Base-by-base conservation (phyloP, 2,329 filamentous ascomycete genomes). In the Plectosphaerella cucumerina region DNA sequence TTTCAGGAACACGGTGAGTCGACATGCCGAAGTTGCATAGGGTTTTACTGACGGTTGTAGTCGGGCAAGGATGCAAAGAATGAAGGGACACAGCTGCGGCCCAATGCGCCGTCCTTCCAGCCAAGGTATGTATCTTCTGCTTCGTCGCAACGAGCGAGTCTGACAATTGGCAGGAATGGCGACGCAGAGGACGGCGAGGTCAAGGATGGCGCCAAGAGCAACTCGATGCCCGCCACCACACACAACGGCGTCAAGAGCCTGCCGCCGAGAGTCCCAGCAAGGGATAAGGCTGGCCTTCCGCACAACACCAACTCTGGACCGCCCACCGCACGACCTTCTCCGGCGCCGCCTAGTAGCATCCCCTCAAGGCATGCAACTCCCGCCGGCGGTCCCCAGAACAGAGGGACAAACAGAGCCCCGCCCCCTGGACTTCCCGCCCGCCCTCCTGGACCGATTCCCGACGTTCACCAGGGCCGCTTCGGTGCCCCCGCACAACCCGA, bases 181-280 rank as follows among this genome's bases (percentile, higher is more conserved):
- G 83, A 86, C 54, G 80, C 82, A 49, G 87, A 90, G 63, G 87
- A 90, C 61, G 87, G 87, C 18, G 87, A 90, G 63, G 85, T 89
- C 21, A 81, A 84, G 55, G 86, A 89, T 59, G 73, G 18, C 50
- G 51, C n/a, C 39, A 42, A 42, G 39, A 12, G 2, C 17, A 17
- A 42, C n/a, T 20, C 39, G 12, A 14, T 6, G 14, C n/a, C 35
- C 10, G 15, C 3, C 48, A 26, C 49, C 44, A 17, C 41, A 43
- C 42, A 44, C 14, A 44, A 26, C 42, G 21, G 18, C 14, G 22
- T 11, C 42, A 44, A 20, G 18, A 20, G 10, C 47, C n/a, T 37
- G 37, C 34, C 47, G 34, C 37, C 37, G 21, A n/a, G 37, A 20
- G 8, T 41, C n/a, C 37, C 37, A 33, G 35, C 20, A 15, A 35